Evolutionary conservation across 495 filamentous ascomycete species (phyloP), one percentile per base, ranked within the genome.

Genomic region (Podospora pseudoanserina): DNA sequence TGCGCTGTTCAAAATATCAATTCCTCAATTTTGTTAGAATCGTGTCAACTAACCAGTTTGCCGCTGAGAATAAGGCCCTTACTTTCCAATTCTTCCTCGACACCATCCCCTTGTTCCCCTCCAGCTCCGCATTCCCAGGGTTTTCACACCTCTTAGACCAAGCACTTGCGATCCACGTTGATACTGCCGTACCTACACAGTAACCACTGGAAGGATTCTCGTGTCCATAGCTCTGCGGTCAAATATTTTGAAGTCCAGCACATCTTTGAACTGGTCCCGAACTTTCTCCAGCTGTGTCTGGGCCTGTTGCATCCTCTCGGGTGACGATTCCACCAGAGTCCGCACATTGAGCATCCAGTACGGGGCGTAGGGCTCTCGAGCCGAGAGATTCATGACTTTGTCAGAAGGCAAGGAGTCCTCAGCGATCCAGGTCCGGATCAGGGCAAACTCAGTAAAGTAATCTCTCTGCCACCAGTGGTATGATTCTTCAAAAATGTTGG

Each of bases 201-300:
- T 13, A 49, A 11, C 2, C 3, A 58, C 55, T 58, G n/a, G n/a
- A 18, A 26, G n/a, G 11, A 58, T 26, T 44, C 75, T 64, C 1
- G 81, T 80, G 54, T 84, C 82, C 60, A 79, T 78, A 11, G 72
- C 70, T 18, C 79, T 74, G 3, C 82, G 78, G 54, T 84, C 82
- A 56, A 80, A 72, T 13, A 65, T 60, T 64, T 76, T 76, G 68
- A 84, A 84, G 6, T 80, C 76, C 62, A 84, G 82, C n/a, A 84
- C 65, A 54, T 75, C 77, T n/a, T 73, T 67, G 4, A 84, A 71
- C 27, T 78, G 69, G 30, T 75, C 70, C 55, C 74, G 75, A 2
- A 79, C 70, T 4, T 55, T 70, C n/a, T 72, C 32, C 32, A 84
- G 71, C 69, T 74, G 73, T 9, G 73, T 77, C 44, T 77, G 73